Evolutionary conservation across 306 rosid species (phyloP).

Genomic region (Senna siamea): DNA sequence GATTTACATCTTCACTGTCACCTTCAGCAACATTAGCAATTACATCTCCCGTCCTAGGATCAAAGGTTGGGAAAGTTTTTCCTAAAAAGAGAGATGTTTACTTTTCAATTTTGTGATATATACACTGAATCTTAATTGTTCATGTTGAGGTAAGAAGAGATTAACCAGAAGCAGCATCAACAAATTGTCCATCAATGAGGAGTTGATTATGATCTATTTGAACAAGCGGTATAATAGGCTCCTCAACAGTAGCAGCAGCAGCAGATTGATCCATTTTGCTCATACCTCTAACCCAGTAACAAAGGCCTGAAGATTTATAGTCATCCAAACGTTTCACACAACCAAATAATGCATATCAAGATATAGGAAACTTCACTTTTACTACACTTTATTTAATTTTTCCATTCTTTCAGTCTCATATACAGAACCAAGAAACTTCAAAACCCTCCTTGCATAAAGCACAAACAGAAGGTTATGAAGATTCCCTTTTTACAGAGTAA

Average conservation of each 20-base stretch:
- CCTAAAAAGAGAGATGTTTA: constrained; percentile 44
- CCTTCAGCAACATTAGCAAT: constrained; percentile 76
- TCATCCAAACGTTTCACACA: not conserved
- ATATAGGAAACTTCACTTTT: not conserved
- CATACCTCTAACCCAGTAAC: constrained; percentile 41
- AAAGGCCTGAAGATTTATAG: constrained; percentile 42
- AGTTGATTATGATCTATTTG: constrained; percentile 58
- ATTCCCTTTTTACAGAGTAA: not conserved
- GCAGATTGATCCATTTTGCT: constrained; percentile 51
- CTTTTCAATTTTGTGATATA: not conserved
- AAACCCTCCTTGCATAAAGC: constrained; percentile 12
- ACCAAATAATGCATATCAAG: not conserved
- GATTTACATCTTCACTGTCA: constrained; percentile 62
- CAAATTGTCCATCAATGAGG: constrained; percentile 69
- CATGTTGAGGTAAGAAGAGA: constrained; percentile 19
- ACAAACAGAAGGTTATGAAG: not conserved
- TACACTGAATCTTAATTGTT: not conserved
- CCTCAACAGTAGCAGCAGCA: constrained; percentile 55
- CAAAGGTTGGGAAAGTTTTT: constrained; percentile 70
- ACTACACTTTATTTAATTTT: not conserved
- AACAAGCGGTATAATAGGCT: constrained; percentile 57
- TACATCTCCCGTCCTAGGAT: constrained; percentile 71
- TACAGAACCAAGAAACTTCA: not conserved
- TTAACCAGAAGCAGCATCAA: constrained; percentile 75
- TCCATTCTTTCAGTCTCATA: not conserved